phyloP scores from a whole-genome alignment of 2,329 filamentous ascomycete genomes.

The Microdochium trichocladiopsis region DNA sequence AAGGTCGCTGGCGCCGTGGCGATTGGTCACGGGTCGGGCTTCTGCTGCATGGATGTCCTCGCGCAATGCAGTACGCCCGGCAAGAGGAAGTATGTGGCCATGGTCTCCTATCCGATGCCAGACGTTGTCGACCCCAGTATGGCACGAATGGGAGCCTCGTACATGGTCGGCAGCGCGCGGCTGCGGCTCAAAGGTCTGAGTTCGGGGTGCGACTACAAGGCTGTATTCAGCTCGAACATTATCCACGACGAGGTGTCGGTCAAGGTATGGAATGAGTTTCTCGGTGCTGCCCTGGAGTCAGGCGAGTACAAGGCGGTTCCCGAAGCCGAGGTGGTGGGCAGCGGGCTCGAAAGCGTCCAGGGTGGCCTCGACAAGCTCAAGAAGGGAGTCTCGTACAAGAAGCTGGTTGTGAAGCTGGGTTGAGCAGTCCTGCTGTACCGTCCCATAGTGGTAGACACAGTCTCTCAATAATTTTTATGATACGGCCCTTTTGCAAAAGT shows the following conservation, averaged over 20 bases:
- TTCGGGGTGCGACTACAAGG: not conserved
- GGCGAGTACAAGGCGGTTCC: constrained; percentile 29
- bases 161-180: not conserved
- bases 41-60: not conserved
- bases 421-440: not conserved
- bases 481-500: too few species aligned
- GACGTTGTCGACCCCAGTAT: not conserved
- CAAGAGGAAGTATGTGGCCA: not conserved
- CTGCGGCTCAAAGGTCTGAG: not conserved
- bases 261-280: constrained; percentile 28
- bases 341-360: constrained; percentile 33
- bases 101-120: not conserved
- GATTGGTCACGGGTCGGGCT: not conserved
- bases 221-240: constrained; percentile 12
- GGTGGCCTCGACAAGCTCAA: constrained; percentile 26
- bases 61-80: not conserved
- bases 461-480: too few species aligned
- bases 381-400: constrained; percentile 32
- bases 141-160: not conserved
- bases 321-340: constrained; percentile 27
- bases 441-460: too few species aligned
- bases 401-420: constrained; percentile 25
- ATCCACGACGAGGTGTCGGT: constrained; percentile 18
- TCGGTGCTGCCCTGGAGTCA: constrained; percentile 26
- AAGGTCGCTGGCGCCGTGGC: not conserved